These are phyloP conservation scores for Alternaria sp. DNA, from an alignment of 2,329 filamentous ascomycete species.

Conservation along the genomic window DNA sequence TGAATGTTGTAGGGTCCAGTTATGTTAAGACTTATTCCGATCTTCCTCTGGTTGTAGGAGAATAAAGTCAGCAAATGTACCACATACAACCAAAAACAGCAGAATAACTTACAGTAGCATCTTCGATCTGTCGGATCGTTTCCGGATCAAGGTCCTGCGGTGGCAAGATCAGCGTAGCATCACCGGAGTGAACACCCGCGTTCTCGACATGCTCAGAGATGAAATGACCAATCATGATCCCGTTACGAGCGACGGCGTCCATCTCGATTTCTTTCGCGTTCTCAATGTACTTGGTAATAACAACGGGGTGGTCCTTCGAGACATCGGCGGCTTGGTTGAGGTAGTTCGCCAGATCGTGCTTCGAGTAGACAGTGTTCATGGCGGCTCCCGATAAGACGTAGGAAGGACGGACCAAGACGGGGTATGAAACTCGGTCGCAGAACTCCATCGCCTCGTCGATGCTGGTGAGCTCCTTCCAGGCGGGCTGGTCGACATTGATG, in stretches of 20 bases:
- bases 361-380: slow-evolving; percentile 99
- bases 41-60: slow-evolving; percentile 68
- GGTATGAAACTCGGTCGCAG: slow-evolving; percentile 88
- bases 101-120: neutral
- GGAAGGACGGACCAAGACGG: slow-evolving; percentile 92
- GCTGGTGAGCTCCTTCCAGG: slow-evolving; percentile 97
- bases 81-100: neutral
- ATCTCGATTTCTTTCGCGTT: slow-evolving; percentile 99
- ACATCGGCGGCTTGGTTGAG: slow-evolving; percentile 91
- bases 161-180: slow-evolving; percentile 92
- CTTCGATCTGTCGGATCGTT: neutral
- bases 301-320: slow-evolving; percentile 92
- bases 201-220: slow-evolving; percentile 99
- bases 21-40: slow-evolving; percentile 83
- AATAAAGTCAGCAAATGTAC: neutral
- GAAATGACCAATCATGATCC: slow-evolving; percentile 91
- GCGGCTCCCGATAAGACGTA: slow-evolving; percentile 97
- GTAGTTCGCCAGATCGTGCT: slow-evolving; percentile 88
- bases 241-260: slow-evolving; percentile 94
- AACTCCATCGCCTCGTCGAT: slow-evolving; percentile 89
- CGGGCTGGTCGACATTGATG: slow-evolving; percentile 93
- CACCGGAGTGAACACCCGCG: slow-evolving; percentile 96
- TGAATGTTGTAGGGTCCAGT: slow-evolving; percentile 99
- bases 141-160: slow-evolving; percentile 91
- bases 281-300: slow-evolving; percentile 99